These are phyloP conservation scores for Panaeolus papilionaceus DNA, from an alignment of 768 basidiomycete species.

Conservation along the genomic window DNA sequence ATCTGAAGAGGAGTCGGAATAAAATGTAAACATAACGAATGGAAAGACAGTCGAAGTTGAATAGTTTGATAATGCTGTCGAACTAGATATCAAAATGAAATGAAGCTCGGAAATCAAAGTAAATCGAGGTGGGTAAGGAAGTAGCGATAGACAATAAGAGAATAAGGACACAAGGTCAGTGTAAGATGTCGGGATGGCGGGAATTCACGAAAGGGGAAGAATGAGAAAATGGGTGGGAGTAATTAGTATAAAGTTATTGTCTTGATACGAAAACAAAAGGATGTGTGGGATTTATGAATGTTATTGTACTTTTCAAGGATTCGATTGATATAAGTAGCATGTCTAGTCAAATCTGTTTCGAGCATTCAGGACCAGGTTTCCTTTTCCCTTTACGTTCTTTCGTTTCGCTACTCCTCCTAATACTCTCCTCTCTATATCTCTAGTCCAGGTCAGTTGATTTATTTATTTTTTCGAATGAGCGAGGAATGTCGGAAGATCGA, in stretches of 20 bases:
- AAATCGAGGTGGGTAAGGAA: neutral
- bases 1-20: neutral
- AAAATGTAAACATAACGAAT: neutral
- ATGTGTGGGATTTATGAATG: conserved; percentile 24
- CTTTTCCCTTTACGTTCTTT: conserved; percentile 22
- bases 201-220: neutral
- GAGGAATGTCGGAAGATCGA: conserved; percentile 15
- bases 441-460: conserved; percentile 28
- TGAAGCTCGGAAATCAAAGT: neutral
- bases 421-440: conserved; percentile 20
- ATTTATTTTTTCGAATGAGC: neutral
- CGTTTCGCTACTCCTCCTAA: conserved; percentile 9
- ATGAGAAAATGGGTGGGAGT: conserved; percentile 23
- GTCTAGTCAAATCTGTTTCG: neutral
- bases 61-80: no score
- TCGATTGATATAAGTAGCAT: conserved; percentile 14
- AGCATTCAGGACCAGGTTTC: conserved; percentile 37
- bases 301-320: conserved; percentile 27
- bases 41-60: no score
- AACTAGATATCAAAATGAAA: neutral
- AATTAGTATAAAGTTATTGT: conserved; percentile 26
- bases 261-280: conserved; percentile 26
- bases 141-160: neutral
- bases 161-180: neutral
- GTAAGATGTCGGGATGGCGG: neutral